phyloP scores from a whole-genome alignment of 257 asterid species.

The Salvia hispanica region DNA sequence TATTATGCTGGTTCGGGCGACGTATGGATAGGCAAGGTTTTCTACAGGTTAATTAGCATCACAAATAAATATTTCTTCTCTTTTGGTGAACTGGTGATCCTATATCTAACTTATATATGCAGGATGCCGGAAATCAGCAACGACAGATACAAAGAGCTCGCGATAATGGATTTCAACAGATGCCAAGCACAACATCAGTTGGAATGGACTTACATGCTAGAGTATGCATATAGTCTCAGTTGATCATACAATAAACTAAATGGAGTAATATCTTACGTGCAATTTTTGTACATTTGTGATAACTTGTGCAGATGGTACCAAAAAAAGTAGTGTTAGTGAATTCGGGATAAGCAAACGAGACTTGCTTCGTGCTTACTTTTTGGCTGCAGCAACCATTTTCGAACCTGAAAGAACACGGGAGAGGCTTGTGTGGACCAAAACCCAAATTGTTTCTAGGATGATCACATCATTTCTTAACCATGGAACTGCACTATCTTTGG shows the following conservation, averaged over 20 bases:
- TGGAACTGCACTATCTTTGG: background rate
- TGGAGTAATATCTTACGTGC: too few relatives aligned
- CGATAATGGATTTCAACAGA: conserved; percentile 46
- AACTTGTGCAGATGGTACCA: conserved; percentile 42
- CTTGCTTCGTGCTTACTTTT: conserved; percentile 39
- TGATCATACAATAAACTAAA: too few relatives aligned
- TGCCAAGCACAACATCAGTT: conserved; percentile 57
- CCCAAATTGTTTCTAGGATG: conserved; percentile 35
- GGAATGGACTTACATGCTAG: conserved; percentile 47
- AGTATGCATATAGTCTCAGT: background rate
- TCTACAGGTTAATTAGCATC: too few relatives aligned
- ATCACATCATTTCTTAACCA: conserved; percentile 29
- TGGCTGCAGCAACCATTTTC: conserved; percentile 45
- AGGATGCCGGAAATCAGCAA: conserved; percentile 55
- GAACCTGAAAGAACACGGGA: conserved; percentile 43
- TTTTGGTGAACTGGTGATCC: too few relatives aligned
- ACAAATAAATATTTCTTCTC: too few relatives aligned
- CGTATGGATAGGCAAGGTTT: conserved; percentile 43
- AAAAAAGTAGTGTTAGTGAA: conserved; percentile 23
- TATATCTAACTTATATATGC: conserved; percentile 3
- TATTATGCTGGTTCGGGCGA: conserved; percentile 38
- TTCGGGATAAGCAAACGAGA: conserved; percentile 40
- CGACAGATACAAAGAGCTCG: conserved; percentile 42
- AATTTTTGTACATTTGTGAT: too few relatives aligned
- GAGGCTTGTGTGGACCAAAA: conserved; percentile 48